phyloP scores from a whole-genome alignment of 345 rosid species.

The Lumnitzera littorea region DNA sequence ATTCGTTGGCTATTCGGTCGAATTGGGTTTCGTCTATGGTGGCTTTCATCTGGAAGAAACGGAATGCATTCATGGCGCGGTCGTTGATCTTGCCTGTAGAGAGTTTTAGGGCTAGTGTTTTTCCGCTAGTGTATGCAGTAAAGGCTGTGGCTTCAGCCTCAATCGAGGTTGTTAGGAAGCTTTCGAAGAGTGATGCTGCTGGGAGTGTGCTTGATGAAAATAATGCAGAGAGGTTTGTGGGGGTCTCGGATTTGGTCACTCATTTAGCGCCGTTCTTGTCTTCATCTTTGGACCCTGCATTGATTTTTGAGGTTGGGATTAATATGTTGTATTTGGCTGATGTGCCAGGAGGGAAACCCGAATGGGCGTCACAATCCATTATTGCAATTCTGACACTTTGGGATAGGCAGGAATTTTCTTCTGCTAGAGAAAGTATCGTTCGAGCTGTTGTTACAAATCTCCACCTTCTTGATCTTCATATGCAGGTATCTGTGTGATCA shows the following conservation, averaged over 20 bases:
- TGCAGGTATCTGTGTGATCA: slow-evolving; percentile 55
- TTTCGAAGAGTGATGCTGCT: slow-evolving; percentile 49
- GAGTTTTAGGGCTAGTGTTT: slow-evolving; percentile 77
- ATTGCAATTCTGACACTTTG: slow-evolving; percentile 92
- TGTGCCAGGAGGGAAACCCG: slow-evolving; percentile 97
- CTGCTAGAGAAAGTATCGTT: slow-evolving; percentile 97
- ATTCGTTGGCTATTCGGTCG: slow-evolving; percentile 81
- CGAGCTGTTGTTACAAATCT: slow-evolving; percentile 92
- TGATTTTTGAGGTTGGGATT: slow-evolving; percentile 94
- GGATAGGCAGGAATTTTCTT: slow-evolving; percentile 98
- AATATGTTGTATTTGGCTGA: slow-evolving; percentile 94
- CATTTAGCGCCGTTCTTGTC: slow-evolving; percentile 90
- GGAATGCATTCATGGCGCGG: slow-evolving; percentile 76
- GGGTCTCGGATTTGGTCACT: slow-evolving; percentile 79
- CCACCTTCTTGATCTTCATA: slow-evolving; percentile 90
- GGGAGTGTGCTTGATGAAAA: slow-evolving; percentile 43
- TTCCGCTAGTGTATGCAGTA: slow-evolving; percentile 78
- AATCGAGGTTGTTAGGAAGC: slow-evolving; percentile 60
- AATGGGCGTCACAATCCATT: slow-evolving; percentile 95
- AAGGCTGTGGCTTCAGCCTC: slow-evolving; percentile 90
- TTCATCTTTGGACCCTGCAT: slow-evolving; percentile 86
- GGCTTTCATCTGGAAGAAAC: slow-evolving; percentile 72
- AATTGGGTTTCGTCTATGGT: slow-evolving; percentile 89
- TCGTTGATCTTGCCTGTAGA: slow-evolving; percentile 83
- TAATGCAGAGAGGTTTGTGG: slow-evolving; percentile 78